Evolutionary conservation across 345 rosid genomes (phyloP).

Genomic region (Syzygium aqueum): DNA sequence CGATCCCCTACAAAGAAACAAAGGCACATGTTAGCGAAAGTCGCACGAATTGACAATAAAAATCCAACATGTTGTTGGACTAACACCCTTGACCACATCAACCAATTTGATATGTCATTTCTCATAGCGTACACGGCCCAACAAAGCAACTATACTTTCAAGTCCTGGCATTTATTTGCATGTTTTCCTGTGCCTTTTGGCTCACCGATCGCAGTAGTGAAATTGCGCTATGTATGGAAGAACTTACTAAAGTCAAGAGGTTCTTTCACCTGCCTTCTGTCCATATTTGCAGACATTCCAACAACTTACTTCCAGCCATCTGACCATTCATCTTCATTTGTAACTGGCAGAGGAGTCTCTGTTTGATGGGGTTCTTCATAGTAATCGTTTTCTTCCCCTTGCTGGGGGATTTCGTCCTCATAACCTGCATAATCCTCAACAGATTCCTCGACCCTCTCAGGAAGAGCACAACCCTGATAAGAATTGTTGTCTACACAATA

Average conservation of each 20-base stretch:
- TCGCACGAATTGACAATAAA: neutral
- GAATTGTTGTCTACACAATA: conserved; percentile 58
- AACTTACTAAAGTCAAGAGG: neutral
- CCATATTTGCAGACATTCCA: neutral
- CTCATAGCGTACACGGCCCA: neutral
- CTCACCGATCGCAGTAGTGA: neutral
- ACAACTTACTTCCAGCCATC: conserved; percentile 51
- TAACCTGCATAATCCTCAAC: neutral
- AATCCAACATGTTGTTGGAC: neutral
- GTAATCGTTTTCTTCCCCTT: conserved; percentile 13
- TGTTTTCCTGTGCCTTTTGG: neutral
- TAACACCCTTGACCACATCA: neutral
- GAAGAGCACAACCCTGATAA: conserved; percentile 70
- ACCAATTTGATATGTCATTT: neutral
- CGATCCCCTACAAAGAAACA: neutral
- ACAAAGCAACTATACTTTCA: neutral
- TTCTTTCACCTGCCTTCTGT: neutral
- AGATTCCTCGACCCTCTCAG: conserved; percentile 36
- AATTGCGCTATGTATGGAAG: neutral
- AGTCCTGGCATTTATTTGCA: neutral
- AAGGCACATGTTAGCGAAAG: neutral
- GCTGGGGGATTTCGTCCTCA: neutral
- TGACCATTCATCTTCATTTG: conserved; percentile 63
- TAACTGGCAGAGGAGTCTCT: conserved; percentile 18
- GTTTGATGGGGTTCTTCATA: conserved; percentile 10